Conservation (phyloP, 2,329 filamentous ascomycete genomes). For the Hypoxylon sp. region DNA sequence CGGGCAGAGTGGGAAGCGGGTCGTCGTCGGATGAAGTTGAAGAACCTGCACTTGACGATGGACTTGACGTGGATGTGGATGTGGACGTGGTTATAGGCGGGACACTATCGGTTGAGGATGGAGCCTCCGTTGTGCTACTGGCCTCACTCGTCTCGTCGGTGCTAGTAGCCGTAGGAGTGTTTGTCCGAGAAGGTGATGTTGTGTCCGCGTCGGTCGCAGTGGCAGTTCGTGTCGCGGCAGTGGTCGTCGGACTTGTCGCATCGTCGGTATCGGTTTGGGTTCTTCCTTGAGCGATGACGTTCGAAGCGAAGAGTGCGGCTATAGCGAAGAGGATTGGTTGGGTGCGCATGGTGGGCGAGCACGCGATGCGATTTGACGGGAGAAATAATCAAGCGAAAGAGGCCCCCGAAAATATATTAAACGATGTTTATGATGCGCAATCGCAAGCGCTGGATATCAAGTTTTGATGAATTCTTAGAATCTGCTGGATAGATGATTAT, state of each 20-base stretch:
- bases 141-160: conserved; percentile 23
- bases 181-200: conserved; percentile 11
- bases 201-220: conserved; percentile 25
- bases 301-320: conserved; percentile 45
- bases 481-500: conserved; percentile 16
- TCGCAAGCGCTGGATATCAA: conserved; percentile 16
- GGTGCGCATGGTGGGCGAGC: conserved; percentile 49
- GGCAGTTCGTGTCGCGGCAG: conserved; percentile 17
- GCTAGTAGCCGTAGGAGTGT: conserved; percentile 27
- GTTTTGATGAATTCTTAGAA: conserved; percentile 15
- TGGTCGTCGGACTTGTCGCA: conserved; percentile 31
- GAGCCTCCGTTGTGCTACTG: conserved; percentile 37
- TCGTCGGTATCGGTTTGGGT: conserved; percentile 36
- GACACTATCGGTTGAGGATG: conserved; percentile 29
- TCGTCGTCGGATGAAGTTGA: conserved; percentile 39
- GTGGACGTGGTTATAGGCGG: conserved; percentile 28
- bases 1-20: conserved; percentile 67
- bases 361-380: conserved; percentile 15
- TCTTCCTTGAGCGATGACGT: conserved; percentile 47
- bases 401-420: conserved; percentile 6
- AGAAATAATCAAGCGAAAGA: conserved; percentile 26
- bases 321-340: conserved; percentile 47
- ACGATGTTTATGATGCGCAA: conserved; percentile 28
- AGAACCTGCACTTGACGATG: background rate
- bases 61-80: background rate